A percentile compares a stretch with the other conserved stretches of the same genome.
phyloP scores from a whole-genome alignment of 441 rosid genomes.

The Pelargonium exstipulatum region DNA sequence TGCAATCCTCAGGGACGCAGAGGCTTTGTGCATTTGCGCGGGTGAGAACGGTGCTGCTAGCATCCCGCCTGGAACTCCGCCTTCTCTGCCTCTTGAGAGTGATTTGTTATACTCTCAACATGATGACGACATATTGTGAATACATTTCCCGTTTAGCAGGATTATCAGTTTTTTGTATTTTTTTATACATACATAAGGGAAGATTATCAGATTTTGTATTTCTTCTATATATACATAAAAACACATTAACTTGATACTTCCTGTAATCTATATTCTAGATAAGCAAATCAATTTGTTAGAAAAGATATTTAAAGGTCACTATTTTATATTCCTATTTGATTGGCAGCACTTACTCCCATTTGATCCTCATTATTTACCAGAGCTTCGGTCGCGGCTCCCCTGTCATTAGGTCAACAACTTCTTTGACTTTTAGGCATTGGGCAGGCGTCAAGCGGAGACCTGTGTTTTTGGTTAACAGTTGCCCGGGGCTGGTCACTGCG shows the following conservation, averaged over 20 bases:
- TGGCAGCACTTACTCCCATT: no score
- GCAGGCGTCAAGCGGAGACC: no score
- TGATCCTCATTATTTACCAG: no score
- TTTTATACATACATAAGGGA: no score
- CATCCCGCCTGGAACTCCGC: constrained; percentile 95
- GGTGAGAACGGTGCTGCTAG: constrained; percentile 90
- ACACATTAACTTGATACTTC: constrained; percentile 1
- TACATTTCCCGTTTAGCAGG: background rate
- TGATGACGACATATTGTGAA: constrained; percentile 66
- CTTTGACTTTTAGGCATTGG: no score
- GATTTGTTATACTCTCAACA: constrained; percentile 52
- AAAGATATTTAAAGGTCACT: background rate
- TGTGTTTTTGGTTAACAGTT: no score
- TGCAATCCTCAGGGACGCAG: constrained; percentile 70
- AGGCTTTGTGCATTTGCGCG: constrained; percentile 87
- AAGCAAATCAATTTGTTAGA: background rate
- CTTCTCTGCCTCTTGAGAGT: constrained; percentile 61
- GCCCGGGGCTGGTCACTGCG: no score
- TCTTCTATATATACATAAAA: background rate
- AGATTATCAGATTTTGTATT: background rate
- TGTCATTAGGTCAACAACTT: no score
- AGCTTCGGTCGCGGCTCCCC: no score
- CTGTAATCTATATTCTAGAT: constrained; percentile 12
- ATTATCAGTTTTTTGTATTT: no score
- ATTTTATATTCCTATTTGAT: no score